Evolutionary conservation across 83 land plant species (phyloP), one percentile per base, ranked within the genome.

Genomic region (Diphasiastrum complanatum): DNA sequence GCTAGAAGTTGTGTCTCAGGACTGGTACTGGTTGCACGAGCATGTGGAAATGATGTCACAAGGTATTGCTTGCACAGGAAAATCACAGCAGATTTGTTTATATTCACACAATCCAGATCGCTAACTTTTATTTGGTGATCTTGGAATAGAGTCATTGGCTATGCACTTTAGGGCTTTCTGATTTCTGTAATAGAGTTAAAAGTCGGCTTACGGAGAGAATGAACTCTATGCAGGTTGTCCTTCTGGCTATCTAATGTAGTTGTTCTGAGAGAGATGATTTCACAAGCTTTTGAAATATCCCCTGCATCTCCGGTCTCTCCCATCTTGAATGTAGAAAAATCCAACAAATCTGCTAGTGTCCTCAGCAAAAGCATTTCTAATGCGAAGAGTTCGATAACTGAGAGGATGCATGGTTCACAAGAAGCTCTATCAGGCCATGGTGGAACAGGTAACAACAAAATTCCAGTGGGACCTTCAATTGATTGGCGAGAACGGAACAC

Each of bases 11-110:
- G 70, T 54, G 74, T 70, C 4, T 82, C 87, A 0, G 96, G 96
- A 41, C 68, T 89, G 16, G 79, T 82, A 70, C 64, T 86, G 36
- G 89, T 68, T 58, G 91, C 83, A 52, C 89, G 84, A 79, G 84
- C 96, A 26, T 88, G 96, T 63, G 96, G 91, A 60, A 85, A 89
- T 78, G 92, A 93, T 78, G 96, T 89, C 40, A 77, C 96, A 53
- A 85, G 99, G 91, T 83, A 23, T 56, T 2, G 5, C 14, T 1
- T 55, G 12, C 20, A 5, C 51, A 10, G 16, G 19, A 10, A 10
- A 19, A 5, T 22, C 5, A 49, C 5, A 51, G 14, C n/a, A 51
- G 16, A 22, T 51, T 51, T 14, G 11, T 50, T 14, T 1, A 1
- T n/a, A 14, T 2, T 5, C 4, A n/a, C 16, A 20, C 54, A 3